Evolutionary conservation across 768 basidiomycete genomes (phyloP), one percentile per base, ranked within the genome.

Genomic region (Lactifluus echinatus): DNA sequence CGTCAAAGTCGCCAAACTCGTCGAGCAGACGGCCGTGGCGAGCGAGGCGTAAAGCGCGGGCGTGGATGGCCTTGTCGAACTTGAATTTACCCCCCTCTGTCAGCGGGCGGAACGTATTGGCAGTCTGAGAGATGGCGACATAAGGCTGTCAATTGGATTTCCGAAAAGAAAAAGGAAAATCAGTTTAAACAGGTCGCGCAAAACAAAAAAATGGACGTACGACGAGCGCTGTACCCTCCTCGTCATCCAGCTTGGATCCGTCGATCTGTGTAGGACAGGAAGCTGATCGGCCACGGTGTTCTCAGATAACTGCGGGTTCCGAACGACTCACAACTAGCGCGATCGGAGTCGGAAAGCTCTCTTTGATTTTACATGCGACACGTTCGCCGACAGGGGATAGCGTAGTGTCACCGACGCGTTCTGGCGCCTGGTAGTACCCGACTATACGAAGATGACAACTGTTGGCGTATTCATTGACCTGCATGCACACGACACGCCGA

Each of bases 1-100:
- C 89, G 56, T 91, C 89, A 60, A 90, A 90, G 67, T 91, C 89
- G 4, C 83, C 84, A 56, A 91, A 83, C 46, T 76, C 73, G 56
- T 75, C 70, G 55, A 85, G 82, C 51, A 75, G 68, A n/a, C 71
- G 72, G 40, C 72, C 66, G 43, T 82, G 76, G 37, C 72, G 74
- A 15, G 85, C 80, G 1, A 81, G 71, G 3, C 68, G 63, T 14
- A 80, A 66, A 1, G 84, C 81, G 11, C 73, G 74, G 4, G 66
- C 60, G 0, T 84, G 81, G 3, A 77, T 23, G 0, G 47, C 6
- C 42, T 3, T 21, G 17, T 49, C 15, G 23, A 59, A 50, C 28
- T 33, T 44, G 21, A 59, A 48, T 37, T 34, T 54, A 34, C 14
- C 19, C 4, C 33, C 33, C 43, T 8, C 53, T 24, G 39, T 21